Base-by-base conservation (phyloP, 805 yeast genomes). In the Yamadazyma olivae region DNA sequence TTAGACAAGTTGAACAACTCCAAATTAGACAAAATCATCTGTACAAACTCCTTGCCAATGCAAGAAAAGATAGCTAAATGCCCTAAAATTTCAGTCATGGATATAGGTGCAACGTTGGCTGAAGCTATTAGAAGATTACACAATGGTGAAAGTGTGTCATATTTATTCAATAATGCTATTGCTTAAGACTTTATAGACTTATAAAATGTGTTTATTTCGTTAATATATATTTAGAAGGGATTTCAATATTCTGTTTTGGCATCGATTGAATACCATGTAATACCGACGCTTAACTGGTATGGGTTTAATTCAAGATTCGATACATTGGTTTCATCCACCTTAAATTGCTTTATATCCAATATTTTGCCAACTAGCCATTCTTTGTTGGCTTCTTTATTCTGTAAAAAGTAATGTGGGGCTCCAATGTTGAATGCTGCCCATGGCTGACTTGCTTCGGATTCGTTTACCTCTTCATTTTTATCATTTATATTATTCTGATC, bases 401-500 rank as follows among this genome's bases (percentile, higher is more conserved):
- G 61, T 44, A 91, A 62, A 51, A 89, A 82, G 55, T 79, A 89
- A 54, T 90, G 89, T 0, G 95, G 93, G 1, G 87, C 82, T 1
- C 91, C 95, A 38, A 85, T 72, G 46, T 93, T 90, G 64, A 91
- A 91, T 1, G 95, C 95, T 0, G 96, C 96, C 98, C 98, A 91
- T 0, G 91, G 88, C 36, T 68, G 76, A n/a, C 14, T 24, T 15
- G 23, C 5, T n/a, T 24, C 19, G 9, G 30, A 30, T 4, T 24
- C 13, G 16, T 18, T 15, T 5, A n/a, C 5, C n/a, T 28, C 15
- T 6, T 29, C 33, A 17, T 16, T 25, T 9, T 27, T 25, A 8
- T 17, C 21, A 3, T 36, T 27, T 4, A 32, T 30, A 7, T 48
- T 56, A 24, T 40, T 38, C 6, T 38, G 37, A 18, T 54, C 75